phyloP scores from a whole-genome alignment of 306 rosid species.

The Luffa aegyptiaca region DNA sequence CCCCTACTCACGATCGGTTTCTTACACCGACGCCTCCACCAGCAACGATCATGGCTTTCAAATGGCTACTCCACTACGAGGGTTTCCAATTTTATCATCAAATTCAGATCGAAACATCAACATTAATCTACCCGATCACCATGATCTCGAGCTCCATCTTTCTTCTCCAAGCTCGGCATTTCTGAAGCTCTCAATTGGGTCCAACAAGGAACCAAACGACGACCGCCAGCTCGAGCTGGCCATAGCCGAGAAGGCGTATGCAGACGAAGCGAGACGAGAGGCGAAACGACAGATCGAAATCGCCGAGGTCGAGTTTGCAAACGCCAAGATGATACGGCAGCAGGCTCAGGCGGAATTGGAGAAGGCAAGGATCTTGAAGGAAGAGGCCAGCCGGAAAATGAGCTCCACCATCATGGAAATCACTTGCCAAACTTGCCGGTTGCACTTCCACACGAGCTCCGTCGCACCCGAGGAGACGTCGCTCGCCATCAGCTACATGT shows the following conservation, averaged over 20 bases:
- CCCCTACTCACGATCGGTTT: slow-evolving; percentile 65
- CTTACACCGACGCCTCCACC: slow-evolving; percentile 76
- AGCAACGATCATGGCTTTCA: slow-evolving; percentile 31
- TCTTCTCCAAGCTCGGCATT: slow-evolving; percentile 29
- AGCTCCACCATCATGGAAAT: slow-evolving; percentile 63
- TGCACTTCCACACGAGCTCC: slow-evolving; percentile 38
- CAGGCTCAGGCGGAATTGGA: slow-evolving; percentile 71
- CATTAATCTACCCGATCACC: slow-evolving; percentile 1
- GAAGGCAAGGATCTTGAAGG: slow-evolving; percentile 61
- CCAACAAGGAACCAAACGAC: neutral
- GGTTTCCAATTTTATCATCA: slow-evolving; percentile 28
- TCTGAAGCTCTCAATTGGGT: slow-evolving; percentile 75
- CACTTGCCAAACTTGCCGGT: slow-evolving; percentile 79
- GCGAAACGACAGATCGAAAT: slow-evolving; percentile 64
- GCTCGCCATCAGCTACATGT: slow-evolving; percentile 66
- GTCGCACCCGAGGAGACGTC: slow-evolving; percentile 53
- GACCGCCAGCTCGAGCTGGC: slow-evolving; percentile 47
- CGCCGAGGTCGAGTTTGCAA: slow-evolving; percentile 69
- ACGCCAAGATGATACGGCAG: slow-evolving; percentile 69
- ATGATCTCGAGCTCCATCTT: slow-evolving; percentile 68
- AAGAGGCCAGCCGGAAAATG: slow-evolving; percentile 58
- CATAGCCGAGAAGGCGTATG: slow-evolving; percentile 55
- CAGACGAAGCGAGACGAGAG: slow-evolving; percentile 77
- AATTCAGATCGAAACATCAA: slow-evolving; percentile 19
- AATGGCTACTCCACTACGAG: slow-evolving; percentile 21